Evolutionary conservation across 2,329 filamentous ascomycete species (phyloP).

Genomic region (Diaporthe citriasiana): DNA sequence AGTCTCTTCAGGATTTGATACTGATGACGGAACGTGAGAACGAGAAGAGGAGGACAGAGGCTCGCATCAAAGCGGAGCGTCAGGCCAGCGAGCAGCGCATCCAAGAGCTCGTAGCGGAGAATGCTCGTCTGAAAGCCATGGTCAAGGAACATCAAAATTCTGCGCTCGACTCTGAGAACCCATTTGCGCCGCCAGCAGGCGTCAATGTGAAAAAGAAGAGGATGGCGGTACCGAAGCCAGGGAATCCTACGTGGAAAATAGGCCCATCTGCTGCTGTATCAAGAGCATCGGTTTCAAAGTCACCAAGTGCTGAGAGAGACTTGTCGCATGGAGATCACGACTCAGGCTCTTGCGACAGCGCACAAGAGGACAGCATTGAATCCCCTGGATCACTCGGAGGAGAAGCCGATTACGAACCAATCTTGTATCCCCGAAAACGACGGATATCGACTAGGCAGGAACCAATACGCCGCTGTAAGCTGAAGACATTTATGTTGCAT

Average conservation of each 20-base stretch:
- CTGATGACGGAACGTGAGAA: slow-evolving; percentile 25
- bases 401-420: no score
- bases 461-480: not conserved
- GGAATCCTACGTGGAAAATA: not conserved
- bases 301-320: not conserved
- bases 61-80: slow-evolving; percentile 15
- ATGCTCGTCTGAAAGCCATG: slow-evolving; percentile 2
- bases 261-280: not conserved
- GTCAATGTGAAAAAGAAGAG: not conserved
- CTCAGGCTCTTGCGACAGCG: not conserved
- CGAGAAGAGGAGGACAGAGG: not conserved
- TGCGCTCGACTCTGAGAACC: not conserved
- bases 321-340: not conserved
- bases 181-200: not conserved
- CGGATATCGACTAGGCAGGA: not conserved
- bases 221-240: not conserved
- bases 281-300: not conserved
- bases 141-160: not conserved
- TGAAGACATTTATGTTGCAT: no score
- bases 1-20: slow-evolving; percentile 27
- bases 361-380: not conserved
- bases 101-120: not conserved
- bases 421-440: not conserved
- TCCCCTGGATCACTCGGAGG: not conserved
- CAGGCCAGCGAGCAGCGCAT: not conserved